phyloP scores from a whole-genome alignment of 805 yeast genomes.

The Wickerhamomyces kurtzmanii region DNA sequence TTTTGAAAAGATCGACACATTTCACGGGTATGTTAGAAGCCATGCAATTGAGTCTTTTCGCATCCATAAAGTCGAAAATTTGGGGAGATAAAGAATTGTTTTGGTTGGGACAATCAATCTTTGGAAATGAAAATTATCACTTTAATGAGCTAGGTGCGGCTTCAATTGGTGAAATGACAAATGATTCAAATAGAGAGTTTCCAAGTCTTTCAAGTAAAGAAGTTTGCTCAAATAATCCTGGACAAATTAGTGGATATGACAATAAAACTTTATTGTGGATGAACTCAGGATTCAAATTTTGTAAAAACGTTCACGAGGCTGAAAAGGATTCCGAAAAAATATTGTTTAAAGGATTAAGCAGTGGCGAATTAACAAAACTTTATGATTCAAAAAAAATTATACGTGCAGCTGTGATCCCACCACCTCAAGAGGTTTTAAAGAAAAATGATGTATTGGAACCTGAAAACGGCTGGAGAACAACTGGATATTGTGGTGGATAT shows the following conservation, averaged over 20 bases:
- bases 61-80: slow-evolving; percentile 17
- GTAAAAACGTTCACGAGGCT: slow-evolving; percentile 32
- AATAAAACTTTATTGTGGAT: slow-evolving; percentile 43
- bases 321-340: slow-evolving; percentile 26
- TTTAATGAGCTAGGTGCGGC: slow-evolving; percentile 21
- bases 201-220: slow-evolving; percentile 14
- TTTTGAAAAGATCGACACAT: slow-evolving; percentile 18
- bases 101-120: slow-evolving; percentile 18
- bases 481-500: slow-evolving; percentile 26
- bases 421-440: slow-evolving; percentile 17
- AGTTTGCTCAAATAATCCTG: slow-evolving; percentile 46
- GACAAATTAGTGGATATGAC: slow-evolving; percentile 37
- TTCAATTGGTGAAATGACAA: slow-evolving; percentile 18
- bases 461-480: slow-evolving; percentile 25
- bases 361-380: slow-evolving; percentile 18
- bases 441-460: slow-evolving; percentile 22
- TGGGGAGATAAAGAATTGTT: slow-evolving; percentile 38
- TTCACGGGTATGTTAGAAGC: slow-evolving; percentile 14
- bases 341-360: slow-evolving; percentile 17
- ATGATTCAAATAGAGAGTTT: slow-evolving; percentile 1
- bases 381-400: slow-evolving; percentile 23
- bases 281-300: slow-evolving; percentile 58
- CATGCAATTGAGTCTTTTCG: slow-evolving; percentile 12
- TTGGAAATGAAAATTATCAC: slow-evolving; percentile 16
- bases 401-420: slow-evolving; percentile 29